A percentile compares a stretch with the other conserved stretches of the same genome.
phyloP scores from a whole-genome alignment of 1,284 basidiomycete species.

The Pyrrhoderma lamaoense region DNA sequence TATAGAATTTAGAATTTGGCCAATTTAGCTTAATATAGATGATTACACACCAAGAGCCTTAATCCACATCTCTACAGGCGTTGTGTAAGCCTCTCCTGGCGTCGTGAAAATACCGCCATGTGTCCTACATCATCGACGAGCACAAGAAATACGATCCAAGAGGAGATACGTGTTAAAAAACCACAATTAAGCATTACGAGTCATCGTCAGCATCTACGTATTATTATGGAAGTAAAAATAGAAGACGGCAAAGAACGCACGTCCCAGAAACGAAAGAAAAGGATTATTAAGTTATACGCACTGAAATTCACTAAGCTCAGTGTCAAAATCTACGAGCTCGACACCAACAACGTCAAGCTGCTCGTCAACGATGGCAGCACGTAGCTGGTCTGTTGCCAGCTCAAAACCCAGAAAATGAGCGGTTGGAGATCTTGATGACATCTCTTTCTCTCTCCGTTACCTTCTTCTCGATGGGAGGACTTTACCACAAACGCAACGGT shows the following conservation, averaged over 20 bases:
- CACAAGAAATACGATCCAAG: conserved; percentile 4
- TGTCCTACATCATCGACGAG: conserved; percentile 43
- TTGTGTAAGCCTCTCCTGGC: conserved; percentile 75
- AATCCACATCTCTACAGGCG: conserved; percentile 81
- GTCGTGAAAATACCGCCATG: conserved; percentile 80
- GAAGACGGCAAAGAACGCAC: too few species aligned
- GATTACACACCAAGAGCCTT: conserved; percentile 63
- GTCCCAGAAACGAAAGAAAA: neutral
- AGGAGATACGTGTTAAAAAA: too few species aligned
- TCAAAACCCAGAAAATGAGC: conserved; percentile 40
- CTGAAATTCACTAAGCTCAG: conserved; percentile 74
- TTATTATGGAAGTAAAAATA: too few species aligned
- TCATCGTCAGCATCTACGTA: too few species aligned
- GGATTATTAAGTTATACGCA: too few species aligned
- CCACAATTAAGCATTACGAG: too few species aligned
- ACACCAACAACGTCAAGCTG: conserved; percentile 70
- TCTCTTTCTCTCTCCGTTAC: neutral
- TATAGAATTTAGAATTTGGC: conserved; percentile 23
- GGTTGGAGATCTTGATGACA: conserved; percentile 17
- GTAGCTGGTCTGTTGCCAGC: conserved; percentile 70
- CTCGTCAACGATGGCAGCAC: conserved; percentile 74
- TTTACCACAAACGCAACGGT: too few species aligned
- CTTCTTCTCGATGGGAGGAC: too few species aligned
- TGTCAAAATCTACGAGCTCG: conserved; percentile 73
- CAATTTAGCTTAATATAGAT: conserved; percentile 15